Evolutionary conservation across 23 red algal genomes (phyloP).

Genomic region (Chondrus crispus): DNA sequence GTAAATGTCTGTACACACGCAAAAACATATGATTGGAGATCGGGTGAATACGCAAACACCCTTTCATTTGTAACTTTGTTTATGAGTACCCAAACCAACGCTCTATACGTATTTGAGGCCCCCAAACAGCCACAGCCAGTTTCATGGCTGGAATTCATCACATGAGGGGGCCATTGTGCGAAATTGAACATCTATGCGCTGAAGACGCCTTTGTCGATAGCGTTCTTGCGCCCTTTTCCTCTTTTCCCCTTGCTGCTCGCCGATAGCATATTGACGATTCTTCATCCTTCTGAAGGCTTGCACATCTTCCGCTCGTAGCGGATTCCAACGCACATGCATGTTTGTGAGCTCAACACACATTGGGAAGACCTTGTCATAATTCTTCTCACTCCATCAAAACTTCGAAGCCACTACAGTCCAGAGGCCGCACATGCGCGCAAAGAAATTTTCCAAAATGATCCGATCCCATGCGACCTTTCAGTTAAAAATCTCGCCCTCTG

Average conservation of each 20-base stretch:
- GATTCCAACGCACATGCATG: background rate
- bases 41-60: too few species aligned
- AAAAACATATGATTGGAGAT: too few species aligned
- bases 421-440: background rate
- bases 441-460: constrained; percentile 19
- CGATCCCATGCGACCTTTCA: background rate
- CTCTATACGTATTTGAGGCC: too few species aligned
- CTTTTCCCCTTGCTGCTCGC: too few species aligned
- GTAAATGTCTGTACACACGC: too few species aligned
- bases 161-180: too few species aligned
- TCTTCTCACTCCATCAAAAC: background rate
- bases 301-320: constrained; percentile 4
- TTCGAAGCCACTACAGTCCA: background rate
- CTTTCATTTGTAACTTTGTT: too few species aligned
- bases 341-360: background rate
- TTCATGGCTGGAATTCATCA: too few species aligned
- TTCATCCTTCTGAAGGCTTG: too few species aligned
- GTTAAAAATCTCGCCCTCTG: background rate
- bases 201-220: background rate
- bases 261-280: too few species aligned
- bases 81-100: too few species aligned
- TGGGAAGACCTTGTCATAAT: background rate
- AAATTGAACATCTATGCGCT: background rate
- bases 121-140: too few species aligned
- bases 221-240: background rate